Evolutionary conservation across 306 rosid species (phyloP), one percentile per base, ranked within the genome.

Genomic region (Arachis hypogaea): DNA sequence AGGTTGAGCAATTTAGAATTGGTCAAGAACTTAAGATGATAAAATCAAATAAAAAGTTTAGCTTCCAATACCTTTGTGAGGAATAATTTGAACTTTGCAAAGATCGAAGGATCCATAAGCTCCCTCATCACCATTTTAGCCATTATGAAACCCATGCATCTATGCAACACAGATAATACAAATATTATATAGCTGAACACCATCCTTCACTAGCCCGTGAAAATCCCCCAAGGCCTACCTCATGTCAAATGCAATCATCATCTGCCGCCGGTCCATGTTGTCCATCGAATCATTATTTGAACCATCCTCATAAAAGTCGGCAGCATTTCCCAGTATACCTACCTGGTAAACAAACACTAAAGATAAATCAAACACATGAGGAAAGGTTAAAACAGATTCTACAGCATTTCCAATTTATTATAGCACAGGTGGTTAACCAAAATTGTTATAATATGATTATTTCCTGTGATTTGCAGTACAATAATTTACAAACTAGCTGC

Each of bases 231-330:
- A 50, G 12, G 11, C 57, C 22, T 89, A 94, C 99, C 99, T 87
- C 99, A 94, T 88, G 77, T 94, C 99, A 85, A 94, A 94, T 75
- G 99, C 99, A 80, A 94, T 92, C 97, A 94, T 94, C 99, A 92
- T 94, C 63, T 89, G 88, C 56, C 97, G 92, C 85, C 99, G 86
- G 81, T 84, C 97, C 80, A 82, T 81, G 72, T 70, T 85, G 76
- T 91, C 96, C 64, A 78, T 28, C 51, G 90, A 60, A 76, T 75
- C 73, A n/a, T 82, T 55, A 65, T 82, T 80, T 7, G 90, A 78
- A 78, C 88, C 84, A 59, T 88, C 78, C 82, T 88, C 86, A 58
- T 82, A 77, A 76, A 94, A 89, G 84, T 94, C 91, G 11, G 96
- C 93, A 66, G 97, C 91, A 87, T 92, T 94, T 76, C 99, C 99